phyloP scores from a whole-genome alignment of 1,284 basidiomycete genomes.

The Trametes sp. region DNA sequence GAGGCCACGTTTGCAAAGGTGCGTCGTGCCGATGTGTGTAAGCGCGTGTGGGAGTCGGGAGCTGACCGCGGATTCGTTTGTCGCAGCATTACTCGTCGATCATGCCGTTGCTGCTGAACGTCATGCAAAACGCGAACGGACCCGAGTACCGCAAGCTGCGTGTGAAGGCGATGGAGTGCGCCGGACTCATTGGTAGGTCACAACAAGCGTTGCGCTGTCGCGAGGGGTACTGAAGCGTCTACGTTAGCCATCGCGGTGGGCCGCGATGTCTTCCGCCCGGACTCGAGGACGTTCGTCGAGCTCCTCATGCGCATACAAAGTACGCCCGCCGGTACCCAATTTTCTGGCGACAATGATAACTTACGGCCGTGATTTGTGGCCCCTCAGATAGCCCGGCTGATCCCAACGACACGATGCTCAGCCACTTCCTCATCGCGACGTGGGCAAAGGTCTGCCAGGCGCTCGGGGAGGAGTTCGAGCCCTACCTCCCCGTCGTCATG shows the following conservation, averaged over 20 bases:
- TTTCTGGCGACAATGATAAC: too few relatives aligned
- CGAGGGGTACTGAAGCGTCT: slow-evolving; percentile 2
- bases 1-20: slow-evolving; percentile 76
- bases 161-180: slow-evolving; percentile 88
- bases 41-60: not conserved
- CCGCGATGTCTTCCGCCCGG: slow-evolving; percentile 75
- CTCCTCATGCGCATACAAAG: slow-evolving; percentile 82
- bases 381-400: slow-evolving; percentile 66
- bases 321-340: slow-evolving; percentile 44
- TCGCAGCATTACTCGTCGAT: slow-evolving; percentile 73
- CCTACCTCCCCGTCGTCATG: slow-evolving; percentile 85
- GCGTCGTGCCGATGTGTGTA: not conserved
- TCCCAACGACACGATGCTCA: slow-evolving; percentile 68
- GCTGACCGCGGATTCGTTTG: not conserved
- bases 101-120: slow-evolving; percentile 79
- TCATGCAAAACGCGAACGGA: slow-evolving; percentile 73
- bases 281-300: slow-evolving; percentile 76
- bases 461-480: slow-evolving; percentile 82
- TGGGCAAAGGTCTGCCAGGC: slow-evolving; percentile 88
- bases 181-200: slow-evolving; percentile 73
- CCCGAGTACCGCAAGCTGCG: slow-evolving; percentile 71
- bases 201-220: not conserved
- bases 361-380: not conserved
- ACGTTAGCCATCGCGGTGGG: slow-evolving; percentile 78
- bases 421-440: slow-evolving; percentile 76